These are phyloP conservation scores for Meyerozyma athensensis DNA, from an alignment of 1,139 yeast genomes.

Conservation along the genomic window DNA sequence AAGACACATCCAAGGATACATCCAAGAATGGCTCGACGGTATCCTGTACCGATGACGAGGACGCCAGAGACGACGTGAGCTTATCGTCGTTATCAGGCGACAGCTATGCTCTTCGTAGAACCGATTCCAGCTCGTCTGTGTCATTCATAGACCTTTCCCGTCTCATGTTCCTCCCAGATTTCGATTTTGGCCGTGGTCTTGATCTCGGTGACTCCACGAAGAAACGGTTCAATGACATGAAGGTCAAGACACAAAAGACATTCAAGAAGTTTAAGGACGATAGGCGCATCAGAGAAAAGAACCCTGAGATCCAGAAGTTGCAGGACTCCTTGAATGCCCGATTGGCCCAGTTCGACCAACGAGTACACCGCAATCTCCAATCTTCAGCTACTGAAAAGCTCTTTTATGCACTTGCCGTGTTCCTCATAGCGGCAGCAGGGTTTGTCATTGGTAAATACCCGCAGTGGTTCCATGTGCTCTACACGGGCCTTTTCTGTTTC, in stretches of 20 bases:
- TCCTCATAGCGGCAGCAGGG: conserved; percentile 67
- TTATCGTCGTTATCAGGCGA: conserved; percentile 6
- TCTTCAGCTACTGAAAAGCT: conserved; percentile 71
- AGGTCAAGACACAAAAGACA: conserved; percentile 29
- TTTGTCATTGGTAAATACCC: conserved; percentile 77
- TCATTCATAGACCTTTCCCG: conserved; percentile 36
- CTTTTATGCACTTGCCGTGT: conserved; percentile 73
- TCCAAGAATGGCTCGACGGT: not conserved
- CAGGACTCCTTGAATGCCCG: conserved; percentile 32
- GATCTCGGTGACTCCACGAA: conserved; percentile 34
- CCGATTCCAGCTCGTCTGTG: conserved; percentile 32
- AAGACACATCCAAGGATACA: not conserved
- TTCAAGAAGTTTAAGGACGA: conserved; percentile 22
- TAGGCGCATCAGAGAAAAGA: conserved; percentile 10
- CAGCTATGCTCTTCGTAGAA: conserved; percentile 13
- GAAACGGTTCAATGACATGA: conserved; percentile 34
- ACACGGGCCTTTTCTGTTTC: conserved; percentile 55
- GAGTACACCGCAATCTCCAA: conserved; percentile 46
- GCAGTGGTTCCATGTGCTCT: conserved; percentile 67
- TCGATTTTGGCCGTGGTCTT: conserved; percentile 41
- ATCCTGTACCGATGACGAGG: conserved; percentile 1
- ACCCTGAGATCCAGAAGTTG: conserved; percentile 24
- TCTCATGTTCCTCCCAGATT: conserved; percentile 36
- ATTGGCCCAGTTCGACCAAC: conserved; percentile 54
- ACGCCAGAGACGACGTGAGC: not conserved